Evolutionary conservation across 345 rosid genomes (phyloP), one percentile per base, ranked within the genome.

Genomic region (Aquilaria sinensis): DNA sequence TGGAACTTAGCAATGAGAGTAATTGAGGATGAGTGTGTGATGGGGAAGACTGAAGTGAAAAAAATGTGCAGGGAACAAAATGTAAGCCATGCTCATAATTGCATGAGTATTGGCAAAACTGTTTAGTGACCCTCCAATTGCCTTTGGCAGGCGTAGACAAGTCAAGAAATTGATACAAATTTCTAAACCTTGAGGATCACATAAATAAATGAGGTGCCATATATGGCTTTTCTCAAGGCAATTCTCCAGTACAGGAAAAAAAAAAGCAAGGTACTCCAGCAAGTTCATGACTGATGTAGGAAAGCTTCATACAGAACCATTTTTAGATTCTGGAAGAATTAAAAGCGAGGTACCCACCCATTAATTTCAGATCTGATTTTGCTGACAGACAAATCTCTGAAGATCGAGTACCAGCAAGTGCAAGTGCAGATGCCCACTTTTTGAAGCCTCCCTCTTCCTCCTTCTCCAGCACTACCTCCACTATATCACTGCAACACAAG

Each of bases 341-440:
- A 58, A 14, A 63, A 31, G 59, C 2, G n/a, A 58, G 58, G 34
- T 45, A 61, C 83, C 65, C 15, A 90, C 97, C 90, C 67, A 67
- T 69, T 65, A 88, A 81, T 76, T 85, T 87, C 53, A 83, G 66
- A 77, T 90, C 96, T 0, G 96, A 78, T 57, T 65, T 78, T 52
- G 58, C 52, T 49, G 81, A 75, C 67, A 79, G 63, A 63, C 72
- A 68, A 47, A 72, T 71, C 66, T 80, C 85, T 64, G 67, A 77
- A 56, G 75, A 65, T 70, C 70, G 54, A 29, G 83, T 68, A 70
- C 80, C 75, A 33, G 72, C 55, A 58, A 66, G 74, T 65, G 86
- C 75, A 58, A 85, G 61, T 49, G 86, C 87, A 65, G 90, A 82
- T 68, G 65, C 90, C 97, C 97, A 88, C 66, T 70, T 53, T 57